These are phyloP conservation scores for Neoascochyta sp. DNA, from an alignment of 2,329 filamentous ascomycete genomes.

Conservation along the genomic window DNA sequence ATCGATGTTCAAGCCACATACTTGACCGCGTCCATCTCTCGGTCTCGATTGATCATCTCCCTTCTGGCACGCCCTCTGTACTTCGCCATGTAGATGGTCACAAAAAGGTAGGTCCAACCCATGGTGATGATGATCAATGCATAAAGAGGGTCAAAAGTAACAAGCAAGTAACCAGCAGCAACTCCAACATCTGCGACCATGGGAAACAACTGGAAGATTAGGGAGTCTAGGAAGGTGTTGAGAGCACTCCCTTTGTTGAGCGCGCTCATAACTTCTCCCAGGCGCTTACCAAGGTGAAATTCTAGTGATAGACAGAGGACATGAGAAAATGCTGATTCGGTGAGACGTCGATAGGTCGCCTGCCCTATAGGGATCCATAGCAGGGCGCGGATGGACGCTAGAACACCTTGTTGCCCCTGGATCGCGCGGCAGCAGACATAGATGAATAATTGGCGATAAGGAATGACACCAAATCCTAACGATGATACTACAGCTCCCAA, in stretches of 20 bases:
- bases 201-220: conserved; percentile 57
- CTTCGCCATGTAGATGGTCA: conserved; percentile 52
- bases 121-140: conserved; percentile 56
- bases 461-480: conserved; percentile 43
- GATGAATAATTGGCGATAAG: conserved; percentile 44
- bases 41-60: conserved; percentile 44
- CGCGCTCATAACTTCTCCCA: conserved; percentile 52
- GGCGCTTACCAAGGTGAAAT: conserved; percentile 51
- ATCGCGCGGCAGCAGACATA: conserved; percentile 47
- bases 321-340: conserved; percentile 48
- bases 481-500: conserved; percentile 43
- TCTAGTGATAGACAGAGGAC: conserved; percentile 48
- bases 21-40: conserved; percentile 51
- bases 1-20: conserved; percentile 11
- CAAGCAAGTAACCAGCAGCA: conserved; percentile 58
- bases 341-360: conserved; percentile 43
- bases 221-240: conserved; percentile 54
- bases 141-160: conserved; percentile 60
- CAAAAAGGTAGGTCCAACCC: conserved; percentile 50
- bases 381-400: conserved; percentile 44
- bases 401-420: conserved; percentile 46
- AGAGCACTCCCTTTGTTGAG: conserved; percentile 48
- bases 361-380: conserved; percentile 51
- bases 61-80: conserved; percentile 45
- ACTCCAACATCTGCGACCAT: conserved; percentile 59